Evolutionary conservation across 805 yeast species (phyloP).

Genomic region (Ogataea degrootiae): DNA sequence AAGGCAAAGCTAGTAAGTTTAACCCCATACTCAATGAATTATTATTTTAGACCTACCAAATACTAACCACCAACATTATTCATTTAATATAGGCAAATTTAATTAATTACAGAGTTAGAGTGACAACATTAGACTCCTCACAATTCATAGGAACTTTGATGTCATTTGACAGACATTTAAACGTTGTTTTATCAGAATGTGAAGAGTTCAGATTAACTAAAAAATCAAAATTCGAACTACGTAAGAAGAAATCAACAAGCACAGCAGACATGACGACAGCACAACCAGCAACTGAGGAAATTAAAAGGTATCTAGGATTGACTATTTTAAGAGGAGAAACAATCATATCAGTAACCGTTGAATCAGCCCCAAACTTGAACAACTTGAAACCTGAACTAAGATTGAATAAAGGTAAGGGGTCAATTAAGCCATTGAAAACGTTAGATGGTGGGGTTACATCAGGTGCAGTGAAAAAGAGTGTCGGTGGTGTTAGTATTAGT

Average conservation of each 20-base stretch:
- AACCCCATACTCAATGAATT: background rate
- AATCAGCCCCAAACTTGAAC: constrained; percentile 48
- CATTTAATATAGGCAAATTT: constrained; percentile 46
- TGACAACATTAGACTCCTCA: constrained; percentile 72
- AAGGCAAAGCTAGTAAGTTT: constrained; percentile 40
- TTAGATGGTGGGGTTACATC: constrained; percentile 10
- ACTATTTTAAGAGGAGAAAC: constrained; percentile 85
- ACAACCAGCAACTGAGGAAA: constrained; percentile 48
- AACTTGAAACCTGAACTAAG: constrained; percentile 28
- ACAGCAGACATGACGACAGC: constrained; percentile 13
- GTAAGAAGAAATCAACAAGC: constrained; percentile 14
- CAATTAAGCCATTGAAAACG: constrained; percentile 26
- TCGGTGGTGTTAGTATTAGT: background rate
- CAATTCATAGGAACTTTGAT: constrained; percentile 73
- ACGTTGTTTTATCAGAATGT: constrained; percentile 76
- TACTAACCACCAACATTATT: background rate
- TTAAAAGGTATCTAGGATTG: constrained; percentile 74
- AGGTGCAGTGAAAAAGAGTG: background rate
- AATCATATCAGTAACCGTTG: constrained; percentile 66
- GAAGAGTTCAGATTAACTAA: constrained; percentile 78
- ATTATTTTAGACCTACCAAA: background rate
- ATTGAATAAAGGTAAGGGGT: constrained; percentile 29
- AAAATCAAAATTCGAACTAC: constrained; percentile 41
- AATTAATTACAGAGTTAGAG: constrained; percentile 66
- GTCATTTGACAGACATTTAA: constrained; percentile 88